Evolutionary conservation across 2,329 filamentous ascomycete species (phyloP).

Genomic region (Xylariaceae sp.): DNA sequence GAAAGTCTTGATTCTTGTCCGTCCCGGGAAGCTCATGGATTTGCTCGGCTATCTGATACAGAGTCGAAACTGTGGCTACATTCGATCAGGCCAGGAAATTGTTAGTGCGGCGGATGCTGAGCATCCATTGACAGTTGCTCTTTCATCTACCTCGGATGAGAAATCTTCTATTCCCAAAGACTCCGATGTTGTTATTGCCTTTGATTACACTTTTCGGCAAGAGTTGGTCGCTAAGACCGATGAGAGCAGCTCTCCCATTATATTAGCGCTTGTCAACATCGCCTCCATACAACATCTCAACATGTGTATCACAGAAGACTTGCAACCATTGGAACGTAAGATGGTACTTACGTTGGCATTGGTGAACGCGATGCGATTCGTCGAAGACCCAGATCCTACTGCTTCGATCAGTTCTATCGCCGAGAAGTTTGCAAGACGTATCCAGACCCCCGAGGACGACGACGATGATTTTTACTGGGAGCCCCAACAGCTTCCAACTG

Average conservation of each 20-base stretch:
- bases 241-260: slow-evolving; percentile 35
- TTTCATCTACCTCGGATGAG: slow-evolving; percentile 39
- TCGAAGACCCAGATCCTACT: slow-evolving; percentile 39
- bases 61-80: slow-evolving; percentile 33
- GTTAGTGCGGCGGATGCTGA: slow-evolving; percentile 13
- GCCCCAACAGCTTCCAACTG: slow-evolving; percentile 42
- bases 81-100: slow-evolving; percentile 26
- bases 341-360: slow-evolving; percentile 38
- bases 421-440: slow-evolving; percentile 41
- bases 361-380: slow-evolving; percentile 30
- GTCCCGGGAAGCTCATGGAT: slow-evolving; percentile 44
- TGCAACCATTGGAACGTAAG: slow-evolving; percentile 43
- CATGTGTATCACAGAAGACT: slow-evolving; percentile 37
- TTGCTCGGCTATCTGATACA: slow-evolving; percentile 48
- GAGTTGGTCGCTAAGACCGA: slow-evolving; percentile 29
- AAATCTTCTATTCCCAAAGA: slow-evolving; percentile 35
- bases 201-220: slow-evolving; percentile 45
- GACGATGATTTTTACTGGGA: slow-evolving; percentile 41
- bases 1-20: slow-evolving; percentile 50
- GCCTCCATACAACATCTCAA: slow-evolving; percentile 54
- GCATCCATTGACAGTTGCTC: slow-evolving; percentile 35
- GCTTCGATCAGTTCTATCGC: slow-evolving; percentile 45
- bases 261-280: slow-evolving; percentile 45
- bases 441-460: slow-evolving; percentile 36
- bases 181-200: slow-evolving; percentile 50